phyloP scores from a whole-genome alignment of 495 filamentous ascomycete species.

The Neurospora terricola region DNA sequence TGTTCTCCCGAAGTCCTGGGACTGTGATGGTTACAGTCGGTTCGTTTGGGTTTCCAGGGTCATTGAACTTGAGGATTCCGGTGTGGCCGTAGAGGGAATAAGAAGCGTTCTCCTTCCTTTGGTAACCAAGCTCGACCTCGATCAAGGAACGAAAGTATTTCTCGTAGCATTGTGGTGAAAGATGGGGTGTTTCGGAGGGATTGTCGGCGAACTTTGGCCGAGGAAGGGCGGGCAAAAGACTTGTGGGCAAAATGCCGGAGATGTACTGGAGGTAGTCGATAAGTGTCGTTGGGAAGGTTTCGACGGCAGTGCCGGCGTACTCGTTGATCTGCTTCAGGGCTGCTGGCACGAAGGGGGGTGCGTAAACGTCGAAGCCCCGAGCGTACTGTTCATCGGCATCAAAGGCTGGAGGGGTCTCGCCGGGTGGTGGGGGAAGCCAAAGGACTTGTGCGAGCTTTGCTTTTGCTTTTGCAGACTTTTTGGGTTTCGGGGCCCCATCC shows the following conservation, averaged over 20 bases:
- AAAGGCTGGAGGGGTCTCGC: background rate
- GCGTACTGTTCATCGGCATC: slow-evolving; percentile 1
- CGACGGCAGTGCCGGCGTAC: slow-evolving; percentile 3
- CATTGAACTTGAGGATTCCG: background rate
- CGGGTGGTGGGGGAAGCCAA: background rate
- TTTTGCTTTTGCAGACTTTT: background rate
- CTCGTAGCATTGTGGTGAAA: slow-evolving; percentile 9
- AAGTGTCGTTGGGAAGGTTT: slow-evolving; percentile 4
- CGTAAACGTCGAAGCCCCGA: slow-evolving; percentile 23
- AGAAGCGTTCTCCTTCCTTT: slow-evolving; percentile 13
- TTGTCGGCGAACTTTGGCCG: background rate
- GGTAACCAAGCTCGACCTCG: slow-evolving; percentile 9
- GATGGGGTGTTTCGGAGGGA: background rate
- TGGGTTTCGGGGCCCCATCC: background rate
- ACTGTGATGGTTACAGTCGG: slow-evolving; percentile 15
- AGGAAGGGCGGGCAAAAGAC: slow-evolving; percentile 1
- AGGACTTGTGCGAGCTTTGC: background rate
- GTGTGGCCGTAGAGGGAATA: slow-evolving; percentile 15
- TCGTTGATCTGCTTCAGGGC: slow-evolving; percentile 19
- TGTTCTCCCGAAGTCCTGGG: slow-evolving; percentile 35
- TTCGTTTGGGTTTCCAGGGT: too few relatives aligned
- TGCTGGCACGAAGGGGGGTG: slow-evolving; percentile 24
- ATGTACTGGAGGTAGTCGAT: slow-evolving; percentile 3
- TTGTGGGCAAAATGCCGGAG: background rate
- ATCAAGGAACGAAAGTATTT: slow-evolving; percentile 12